These are phyloP conservation scores for Cyberlindnera xylosilytica DNA, from an alignment of 805 yeast species.

Conservation along the genomic window DNA sequence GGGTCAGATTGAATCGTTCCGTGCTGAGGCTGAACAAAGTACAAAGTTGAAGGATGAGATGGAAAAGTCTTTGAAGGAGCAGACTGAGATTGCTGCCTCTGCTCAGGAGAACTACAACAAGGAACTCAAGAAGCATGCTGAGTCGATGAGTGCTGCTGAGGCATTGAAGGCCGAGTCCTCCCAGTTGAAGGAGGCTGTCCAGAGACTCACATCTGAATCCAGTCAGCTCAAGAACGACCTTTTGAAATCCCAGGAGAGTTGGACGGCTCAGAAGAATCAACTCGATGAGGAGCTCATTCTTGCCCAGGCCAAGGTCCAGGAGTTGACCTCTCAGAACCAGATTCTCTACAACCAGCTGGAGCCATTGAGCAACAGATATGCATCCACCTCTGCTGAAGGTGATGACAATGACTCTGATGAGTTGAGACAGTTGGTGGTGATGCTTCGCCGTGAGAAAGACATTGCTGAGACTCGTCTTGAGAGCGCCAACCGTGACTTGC, in stretches of 20 bases:
- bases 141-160: slow-evolving; percentile 41
- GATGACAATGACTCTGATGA: slow-evolving; percentile 27
- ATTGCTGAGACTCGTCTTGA: slow-evolving; percentile 58
- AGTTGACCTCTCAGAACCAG: slow-evolving; percentile 63
- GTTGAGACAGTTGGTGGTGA: slow-evolving; percentile 52
- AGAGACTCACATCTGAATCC: slow-evolving; percentile 27
- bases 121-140: slow-evolving; percentile 54
- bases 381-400: neutral
- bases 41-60: slow-evolving; percentile 36
- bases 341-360: slow-evolving; percentile 70
- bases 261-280: slow-evolving; percentile 41
- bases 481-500: slow-evolving; percentile 49
- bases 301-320: slow-evolving; percentile 46
- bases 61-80: slow-evolving; percentile 40
- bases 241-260: slow-evolving; percentile 37
- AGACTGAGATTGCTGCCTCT: slow-evolving; percentile 43
- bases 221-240: slow-evolving; percentile 32
- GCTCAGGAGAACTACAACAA: slow-evolving; percentile 53
- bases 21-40: slow-evolving; percentile 21
- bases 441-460: slow-evolving; percentile 74
- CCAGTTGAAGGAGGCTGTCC: slow-evolving; percentile 28
- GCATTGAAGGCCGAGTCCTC: slow-evolving; percentile 37
- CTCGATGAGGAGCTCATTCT: slow-evolving; percentile 47
- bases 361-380: slow-evolving; percentile 23
- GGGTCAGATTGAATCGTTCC: slow-evolving; percentile 18